Percentiles rank a stretch among this genome's conserved stretches.
phyloP scores from a whole-genome alignment of 306 rosid species.

The Fragaria ananassa region DNA sequence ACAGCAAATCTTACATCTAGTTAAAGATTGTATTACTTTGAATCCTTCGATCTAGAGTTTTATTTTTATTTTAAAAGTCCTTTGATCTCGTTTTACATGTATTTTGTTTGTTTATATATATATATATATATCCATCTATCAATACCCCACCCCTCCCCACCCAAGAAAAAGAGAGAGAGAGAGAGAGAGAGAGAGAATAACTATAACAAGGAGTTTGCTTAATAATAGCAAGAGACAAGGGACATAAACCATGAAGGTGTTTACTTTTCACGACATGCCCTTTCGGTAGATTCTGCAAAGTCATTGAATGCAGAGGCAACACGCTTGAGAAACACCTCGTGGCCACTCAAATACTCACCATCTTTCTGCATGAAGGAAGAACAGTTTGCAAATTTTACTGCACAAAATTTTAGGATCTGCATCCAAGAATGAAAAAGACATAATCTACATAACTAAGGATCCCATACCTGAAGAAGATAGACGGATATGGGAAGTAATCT shows the following conservation, averaged over 20 bases:
- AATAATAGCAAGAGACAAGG: background rate
- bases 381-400: conserved; percentile 12
- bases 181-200: background rate
- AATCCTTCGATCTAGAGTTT: background rate
- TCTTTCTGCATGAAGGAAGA: conserved; percentile 70
- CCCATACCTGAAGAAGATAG: conserved; percentile 83
- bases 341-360: conserved; percentile 90
- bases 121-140: background rate
- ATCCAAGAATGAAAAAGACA: conserved; percentile 14
- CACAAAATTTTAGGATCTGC: conserved; percentile 7
- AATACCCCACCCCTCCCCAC: background rate
- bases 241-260: conserved; percentile 21
- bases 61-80: too few species aligned
- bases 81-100: background rate
- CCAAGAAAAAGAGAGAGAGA: background rate
- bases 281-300: conserved; percentile 89
- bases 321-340: conserved; percentile 86
- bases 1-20: background rate
- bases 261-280: conserved; percentile 91
- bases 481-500: conserved; percentile 94
- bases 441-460: conserved; percentile 11
- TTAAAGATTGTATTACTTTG: background rate
- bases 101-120: background rate
- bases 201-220: background rate
- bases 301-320: conserved; percentile 89